Evolutionary conservation across 257 asterid species (phyloP).

Genomic region (Solanum pinnatisectum): DNA sequence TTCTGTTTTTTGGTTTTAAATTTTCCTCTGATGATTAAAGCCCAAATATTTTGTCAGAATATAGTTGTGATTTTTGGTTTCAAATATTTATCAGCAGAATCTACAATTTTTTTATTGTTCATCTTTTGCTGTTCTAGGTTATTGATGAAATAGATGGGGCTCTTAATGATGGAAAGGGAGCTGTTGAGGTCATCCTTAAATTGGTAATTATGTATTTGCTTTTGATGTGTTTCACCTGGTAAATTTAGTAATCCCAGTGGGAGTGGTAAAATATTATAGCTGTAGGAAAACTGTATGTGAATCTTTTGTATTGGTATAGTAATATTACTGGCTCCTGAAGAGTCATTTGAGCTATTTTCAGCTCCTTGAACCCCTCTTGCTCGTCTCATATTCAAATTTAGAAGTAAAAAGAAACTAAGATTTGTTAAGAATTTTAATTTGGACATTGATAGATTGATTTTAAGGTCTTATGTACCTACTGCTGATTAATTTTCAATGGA

Average conservation of each 20-base stretch:
- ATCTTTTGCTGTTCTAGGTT: constrained; percentile 30
- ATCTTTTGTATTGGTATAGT: background rate
- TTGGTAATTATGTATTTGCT: constrained; percentile 41
- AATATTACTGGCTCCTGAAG: background rate
- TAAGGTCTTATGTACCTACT: background rate
- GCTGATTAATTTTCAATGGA: background rate
- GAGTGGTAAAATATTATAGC: background rate
- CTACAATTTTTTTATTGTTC: background rate
- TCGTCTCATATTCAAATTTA: background rate
- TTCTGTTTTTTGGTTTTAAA: background rate
- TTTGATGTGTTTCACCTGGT: background rate
- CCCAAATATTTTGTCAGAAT: constrained; percentile 53
- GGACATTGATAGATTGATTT: background rate
- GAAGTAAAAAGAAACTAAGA: background rate
- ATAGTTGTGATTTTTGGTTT: background rate
- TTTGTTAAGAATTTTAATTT: background rate
- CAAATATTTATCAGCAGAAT: background rate
- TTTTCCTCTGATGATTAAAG: constrained; percentile 24
- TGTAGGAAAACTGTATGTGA: background rate
- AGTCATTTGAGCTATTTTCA: background rate
- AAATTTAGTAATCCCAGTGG: background rate
- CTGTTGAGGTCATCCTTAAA: constrained; percentile 75
- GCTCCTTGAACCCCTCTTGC: background rate
- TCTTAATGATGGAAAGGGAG: constrained; percentile 96
- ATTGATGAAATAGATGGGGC: constrained; percentile 99